Percentiles rank a stretch among this genome's conserved stretches.
Evolutionary conservation across 805 yeast species (phyloP).

Genomic region (Priceomyces carsonii): DNA sequence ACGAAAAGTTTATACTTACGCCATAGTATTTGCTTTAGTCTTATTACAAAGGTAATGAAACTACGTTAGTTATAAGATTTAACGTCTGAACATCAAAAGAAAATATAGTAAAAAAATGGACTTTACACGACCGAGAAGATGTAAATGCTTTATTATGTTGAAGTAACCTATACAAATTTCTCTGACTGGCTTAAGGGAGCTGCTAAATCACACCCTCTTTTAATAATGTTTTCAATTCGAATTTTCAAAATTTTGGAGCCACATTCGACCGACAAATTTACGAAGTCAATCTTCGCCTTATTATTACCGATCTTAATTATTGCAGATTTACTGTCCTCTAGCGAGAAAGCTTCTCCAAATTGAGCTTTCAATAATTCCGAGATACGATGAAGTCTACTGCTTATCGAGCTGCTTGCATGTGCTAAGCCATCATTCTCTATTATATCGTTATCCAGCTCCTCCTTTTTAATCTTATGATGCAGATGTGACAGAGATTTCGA

Average conservation of each 20-base stretch:
- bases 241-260: constrained; percentile 74
- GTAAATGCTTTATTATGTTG: background rate
- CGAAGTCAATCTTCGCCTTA: constrained; percentile 68
- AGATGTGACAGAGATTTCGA: constrained; percentile 56
- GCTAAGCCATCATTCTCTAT: constrained; percentile 17
- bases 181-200: constrained; percentile 70
- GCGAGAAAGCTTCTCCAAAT: constrained; percentile 73
- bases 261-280: constrained; percentile 66
- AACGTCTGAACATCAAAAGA: too few species aligned
- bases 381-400: constrained; percentile 48
- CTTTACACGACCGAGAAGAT: constrained; percentile 5
- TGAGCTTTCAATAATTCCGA: constrained; percentile 71
- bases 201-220: constrained; percentile 74
- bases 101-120: too few species aligned
- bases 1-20: constrained; percentile 2
- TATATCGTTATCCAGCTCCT: constrained; percentile 16
- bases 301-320: constrained; percentile 70
- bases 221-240: constrained; percentile 78
- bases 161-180: constrained; percentile 14
- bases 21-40: background rate
- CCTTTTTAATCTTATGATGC: constrained; percentile 37
- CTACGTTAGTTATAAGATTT: constrained; percentile 5
- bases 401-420: constrained; percentile 27
- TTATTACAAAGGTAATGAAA: background rate
- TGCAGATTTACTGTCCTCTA: constrained; percentile 48